Base-by-base conservation (phyloP, 2,329 filamentous ascomycete species). In the Whalleya microplaca region DNA sequence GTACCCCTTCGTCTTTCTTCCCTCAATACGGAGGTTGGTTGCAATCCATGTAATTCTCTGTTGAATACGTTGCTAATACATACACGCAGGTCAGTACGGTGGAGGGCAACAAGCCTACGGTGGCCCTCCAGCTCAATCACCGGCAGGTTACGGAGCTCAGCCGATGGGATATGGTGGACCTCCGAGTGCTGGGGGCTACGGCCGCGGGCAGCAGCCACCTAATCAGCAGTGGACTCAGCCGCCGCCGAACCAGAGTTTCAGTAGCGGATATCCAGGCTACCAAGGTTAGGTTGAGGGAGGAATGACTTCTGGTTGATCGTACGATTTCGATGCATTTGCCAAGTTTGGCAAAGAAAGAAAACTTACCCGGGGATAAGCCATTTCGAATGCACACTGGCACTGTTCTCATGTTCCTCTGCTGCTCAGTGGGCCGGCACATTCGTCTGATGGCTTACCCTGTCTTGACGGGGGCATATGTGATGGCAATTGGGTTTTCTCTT, bases 1-100 rank as follows among this genome's bases (percentile, higher is more conserved):
- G 88, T 67, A 91, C 91, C 44, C 90, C 91, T 44, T 88, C 86
- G 56, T 81, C 83, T 37, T 97, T 92, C 80, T 98, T 97, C 75
- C 92, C 94, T 65, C 95, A 98, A 77, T 98, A 98, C 72, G 89
- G 90, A 72, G 91, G 91, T 84, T 84, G 76, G 81, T 80, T 14
- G 52, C 56, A 45, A 18, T 45, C n/a, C 45, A 23, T 81, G 59
- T 75, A 74, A 60, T 42, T 50, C 21, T 87, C 88, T 81, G 82
- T 69, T 79, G 81, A 80, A 37, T 80, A 79, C 78, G 68, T 53
- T 66, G 63, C 71, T 74, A 62, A 74, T 67, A 64, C 48, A 6
- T 56, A 16, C 32, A 63, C 51, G 52, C 58, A 79, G 80, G 75
- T 53, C 81, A 83, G 69, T 86, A 80, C 67, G 84, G 83, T 68